Evolutionary conservation across 208 protist genomes (phyloP), one percentile per base, ranked within the genome.

Genomic region (Trypanosoma theileri): DNA sequence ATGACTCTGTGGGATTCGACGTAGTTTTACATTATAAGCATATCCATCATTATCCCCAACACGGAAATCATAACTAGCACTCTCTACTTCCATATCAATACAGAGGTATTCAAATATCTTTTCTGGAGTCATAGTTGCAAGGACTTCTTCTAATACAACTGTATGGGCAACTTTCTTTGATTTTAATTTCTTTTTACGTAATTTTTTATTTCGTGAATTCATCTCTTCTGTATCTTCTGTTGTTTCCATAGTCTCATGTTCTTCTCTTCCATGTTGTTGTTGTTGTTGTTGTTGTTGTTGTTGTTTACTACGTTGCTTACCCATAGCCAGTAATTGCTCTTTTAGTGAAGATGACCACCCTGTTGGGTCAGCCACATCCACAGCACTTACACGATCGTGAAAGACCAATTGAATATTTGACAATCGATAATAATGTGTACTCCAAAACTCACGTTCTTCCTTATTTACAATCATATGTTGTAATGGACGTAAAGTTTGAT

Each of bases 31-130:
- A 59, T 74, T 35, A 71, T 95, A 95, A 46, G 74, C 71, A 75
- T 93, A 93, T 11, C 83, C 84, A 9, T 65, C 58, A 66, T 84
- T 88, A 67, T 93, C 87, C 0, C 87, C 90, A 11, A 81, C 54
- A 21, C 68, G 69, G 40, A 93, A 60, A 59, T 93, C 87, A 50
- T 81, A 83, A 31, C 52, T 67, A 16, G 80, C 79, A 55, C 75
- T 83, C 53, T 85, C 80, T 4, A 80, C 81, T 60, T 95, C 90
- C 77, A 89, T 86, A 61, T 92, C 85, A 17, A 85, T 81, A 73
- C 90, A 95, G 16, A 92, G 71, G 59, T 90, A 89, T 71, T 90
- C 85, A 69, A 86, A 95, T 51, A 93, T 52, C 67, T 90, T 91
- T 54, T 91, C 83, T n/a, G 77, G 80, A 17, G 81, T 75, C 42